Base-by-base conservation (phyloP, 2,329 filamentous ascomycete genomes). In the Aspergillus sp. region DNA sequence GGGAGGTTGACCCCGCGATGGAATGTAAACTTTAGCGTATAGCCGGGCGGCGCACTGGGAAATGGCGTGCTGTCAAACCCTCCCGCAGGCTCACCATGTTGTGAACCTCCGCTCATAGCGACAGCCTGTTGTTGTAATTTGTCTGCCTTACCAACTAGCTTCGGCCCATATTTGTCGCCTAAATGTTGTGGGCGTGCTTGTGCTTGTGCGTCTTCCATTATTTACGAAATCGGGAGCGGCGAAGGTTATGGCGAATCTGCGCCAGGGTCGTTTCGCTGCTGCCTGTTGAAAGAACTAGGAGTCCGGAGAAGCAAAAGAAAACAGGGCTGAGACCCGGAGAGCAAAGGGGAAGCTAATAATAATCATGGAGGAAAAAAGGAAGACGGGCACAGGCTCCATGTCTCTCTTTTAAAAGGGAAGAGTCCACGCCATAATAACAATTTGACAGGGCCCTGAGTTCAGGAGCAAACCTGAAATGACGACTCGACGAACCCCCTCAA, bases 21-120 rank as follows among this genome's bases (percentile, higher is more conserved):
- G 71, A 98, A 91, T 50, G 86, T 92, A 76, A 98, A 88, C 70
- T 88, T 89, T 62, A 97, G 72, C 0, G 91, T 96, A 76, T 89
- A 97, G 24, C 93, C 92, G 7, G 88, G 86, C 8, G 88, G 87
- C 4, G 85, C 86, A 66, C 83, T 76, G 0, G 91, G 90, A 8
- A 96, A 80, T 1, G 91, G 90, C 0, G 91, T 96, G 36, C 79
- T 73, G 73, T 96, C 92, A 72, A 85, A 95, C 34, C 92, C 92
- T 30, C 92, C 92, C 0, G 88, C 83, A 0, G 90, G 90, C 32
- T 81, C 49, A 30, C 57, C 57, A 20, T 51, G 47, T 48, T 49
- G 55, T 17, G 47, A 24, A 42, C 53, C 58, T 20, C 61, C 62
- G 39, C 62, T 69, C 62, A 67, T 66, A 17, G 61, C 63, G 42